Conservation (phyloP, 2,329 filamentous ascomycete species). For the Trichoderma sp. region DNA sequence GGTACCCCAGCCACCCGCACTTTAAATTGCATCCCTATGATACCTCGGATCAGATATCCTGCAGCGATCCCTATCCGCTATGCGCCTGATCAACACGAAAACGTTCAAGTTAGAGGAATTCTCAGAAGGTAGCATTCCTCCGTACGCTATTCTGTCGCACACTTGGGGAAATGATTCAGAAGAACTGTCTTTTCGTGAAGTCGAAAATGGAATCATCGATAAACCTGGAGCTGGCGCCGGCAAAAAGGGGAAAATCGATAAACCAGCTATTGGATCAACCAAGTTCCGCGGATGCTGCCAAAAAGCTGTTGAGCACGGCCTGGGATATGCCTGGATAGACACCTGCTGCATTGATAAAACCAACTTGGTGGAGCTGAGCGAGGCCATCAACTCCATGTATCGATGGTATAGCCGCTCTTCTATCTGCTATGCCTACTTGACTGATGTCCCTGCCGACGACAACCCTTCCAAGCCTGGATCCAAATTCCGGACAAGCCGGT, state of each 20-base stretch:
- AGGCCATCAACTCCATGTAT: slow-evolving; percentile 25
- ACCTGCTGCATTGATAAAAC: slow-evolving; percentile 24
- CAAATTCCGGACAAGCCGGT: slow-evolving; percentile 21
- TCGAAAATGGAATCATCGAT: neutral
- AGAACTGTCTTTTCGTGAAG: neutral
- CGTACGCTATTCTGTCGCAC: slow-evolving; percentile 33
- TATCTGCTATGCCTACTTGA: slow-evolving; percentile 22
- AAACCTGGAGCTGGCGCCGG: neutral
- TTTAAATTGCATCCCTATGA: neutral
- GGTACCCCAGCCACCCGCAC: neutral
- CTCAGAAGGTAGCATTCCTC: slow-evolving; percentile 19
- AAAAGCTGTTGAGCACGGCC: slow-evolving; percentile 22
- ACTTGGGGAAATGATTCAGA: slow-evolving; percentile 27
- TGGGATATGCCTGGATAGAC: slow-evolving; percentile 23
- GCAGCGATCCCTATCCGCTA: neutral
- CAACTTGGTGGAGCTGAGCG: slow-evolving; percentile 20
- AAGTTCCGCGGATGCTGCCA: slow-evolving; percentile 3
- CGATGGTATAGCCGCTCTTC: slow-evolving; percentile 19
- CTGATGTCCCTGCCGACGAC: slow-evolving; percentile 11
- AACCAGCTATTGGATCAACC: neutral
- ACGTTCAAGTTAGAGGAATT: slow-evolving; percentile 24
- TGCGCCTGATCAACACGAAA: slow-evolving; percentile 27
- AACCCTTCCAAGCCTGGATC: neutral
- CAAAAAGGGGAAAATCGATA: neutral
- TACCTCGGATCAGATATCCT: no score